These are phyloP conservation scores for Lachancea lanzarotensis DNA, from an alignment of 805 yeast species.

Conservation along the genomic window DNA sequence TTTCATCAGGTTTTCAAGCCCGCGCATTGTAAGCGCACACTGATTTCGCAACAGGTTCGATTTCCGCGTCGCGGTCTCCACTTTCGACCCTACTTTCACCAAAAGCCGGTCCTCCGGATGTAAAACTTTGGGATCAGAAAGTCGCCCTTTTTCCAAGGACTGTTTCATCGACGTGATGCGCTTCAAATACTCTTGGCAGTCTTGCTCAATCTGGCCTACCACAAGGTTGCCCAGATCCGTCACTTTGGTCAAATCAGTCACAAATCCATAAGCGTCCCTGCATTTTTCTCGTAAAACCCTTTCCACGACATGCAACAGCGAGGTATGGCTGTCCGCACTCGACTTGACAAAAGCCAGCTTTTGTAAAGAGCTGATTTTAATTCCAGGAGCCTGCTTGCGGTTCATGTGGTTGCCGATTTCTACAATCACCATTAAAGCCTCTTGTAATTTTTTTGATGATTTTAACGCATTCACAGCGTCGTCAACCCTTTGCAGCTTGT, in stretches of 20 bases:
- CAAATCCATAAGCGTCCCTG: conserved; percentile 55
- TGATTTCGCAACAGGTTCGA: conserved; percentile 47
- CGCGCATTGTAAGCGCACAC: conserved; percentile 43
- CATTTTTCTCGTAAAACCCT: conserved; percentile 57
- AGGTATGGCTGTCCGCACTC: conserved; percentile 59
- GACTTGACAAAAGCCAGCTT: conserved; percentile 62
- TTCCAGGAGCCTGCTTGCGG: conserved; percentile 67
- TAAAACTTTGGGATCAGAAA: conserved; percentile 54
- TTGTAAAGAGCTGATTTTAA: conserved; percentile 61
- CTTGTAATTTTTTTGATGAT: conserved; percentile 47
- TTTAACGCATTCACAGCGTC: conserved; percentile 49
- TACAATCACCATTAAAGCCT: conserved; percentile 57
- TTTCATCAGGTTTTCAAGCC: conserved; percentile 53
- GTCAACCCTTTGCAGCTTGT: conserved; percentile 52
- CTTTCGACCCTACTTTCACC: conserved; percentile 44
- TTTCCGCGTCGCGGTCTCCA: conserved; percentile 50
- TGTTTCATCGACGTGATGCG: conserved; percentile 45
- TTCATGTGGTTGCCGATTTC: conserved; percentile 79
- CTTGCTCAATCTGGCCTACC: conserved; percentile 54
- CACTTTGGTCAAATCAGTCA: conserved; percentile 51
- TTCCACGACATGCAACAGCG: conserved; percentile 71
- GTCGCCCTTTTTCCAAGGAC: conserved; percentile 54
- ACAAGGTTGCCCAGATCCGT: conserved; percentile 52
- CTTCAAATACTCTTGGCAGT: conserved; percentile 49
- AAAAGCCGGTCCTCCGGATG: conserved; percentile 63